phyloP scores from a whole-genome alignment of 2,329 filamentous ascomycete genomes.

The Fusarium goolgardi region DNA sequence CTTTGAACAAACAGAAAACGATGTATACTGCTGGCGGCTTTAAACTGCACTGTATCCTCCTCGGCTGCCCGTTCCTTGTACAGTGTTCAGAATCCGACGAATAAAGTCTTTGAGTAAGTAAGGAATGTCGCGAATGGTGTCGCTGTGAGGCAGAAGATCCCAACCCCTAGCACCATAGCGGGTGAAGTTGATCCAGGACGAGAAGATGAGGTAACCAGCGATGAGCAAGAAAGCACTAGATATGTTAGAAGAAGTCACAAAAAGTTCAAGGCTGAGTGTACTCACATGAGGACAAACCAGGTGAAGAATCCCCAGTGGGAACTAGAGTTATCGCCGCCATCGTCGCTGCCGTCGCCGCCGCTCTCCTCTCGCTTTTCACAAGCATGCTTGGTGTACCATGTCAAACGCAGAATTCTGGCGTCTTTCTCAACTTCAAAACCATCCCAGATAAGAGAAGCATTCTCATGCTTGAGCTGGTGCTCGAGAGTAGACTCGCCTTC shows the following conservation, averaged over 20 bases:
- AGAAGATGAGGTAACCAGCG: constrained; percentile 94
- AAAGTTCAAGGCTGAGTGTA: constrained; percentile 34
- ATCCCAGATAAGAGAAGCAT: constrained; percentile 78
- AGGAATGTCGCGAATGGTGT: constrained; percentile 90
- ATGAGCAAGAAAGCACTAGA: constrained; percentile 84
- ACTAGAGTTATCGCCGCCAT: constrained; percentile 59
- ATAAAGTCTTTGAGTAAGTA: constrained; percentile 93
- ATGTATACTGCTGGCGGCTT: constrained; percentile 35
- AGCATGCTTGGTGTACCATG: constrained; percentile 89
- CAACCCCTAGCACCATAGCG: constrained; percentile 94
- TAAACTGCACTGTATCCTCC: constrained; percentile 96
- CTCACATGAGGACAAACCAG: constrained; percentile 94
- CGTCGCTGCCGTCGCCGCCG: constrained; percentile 50
- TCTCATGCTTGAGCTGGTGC: constrained; percentile 64
- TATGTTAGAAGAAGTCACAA: constrained; percentile 38
- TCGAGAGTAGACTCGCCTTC: constrained; percentile 58
- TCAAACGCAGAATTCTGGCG: constrained; percentile 74
- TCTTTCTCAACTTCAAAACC: constrained; percentile 74
- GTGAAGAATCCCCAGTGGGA: constrained; percentile 94
- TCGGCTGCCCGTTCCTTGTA: constrained; percentile 84
- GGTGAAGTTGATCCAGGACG: constrained; percentile 99
- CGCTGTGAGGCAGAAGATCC: constrained; percentile 93
- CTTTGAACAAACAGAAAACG: constrained; percentile 9
- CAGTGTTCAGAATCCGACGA: constrained; percentile 80
- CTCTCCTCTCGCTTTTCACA: constrained; percentile 71